Evolutionary conservation across 2,329 filamentous ascomycete species (phyloP), one percentile per base, ranked within the genome.

Genomic region (Cordyceps sp.): DNA sequence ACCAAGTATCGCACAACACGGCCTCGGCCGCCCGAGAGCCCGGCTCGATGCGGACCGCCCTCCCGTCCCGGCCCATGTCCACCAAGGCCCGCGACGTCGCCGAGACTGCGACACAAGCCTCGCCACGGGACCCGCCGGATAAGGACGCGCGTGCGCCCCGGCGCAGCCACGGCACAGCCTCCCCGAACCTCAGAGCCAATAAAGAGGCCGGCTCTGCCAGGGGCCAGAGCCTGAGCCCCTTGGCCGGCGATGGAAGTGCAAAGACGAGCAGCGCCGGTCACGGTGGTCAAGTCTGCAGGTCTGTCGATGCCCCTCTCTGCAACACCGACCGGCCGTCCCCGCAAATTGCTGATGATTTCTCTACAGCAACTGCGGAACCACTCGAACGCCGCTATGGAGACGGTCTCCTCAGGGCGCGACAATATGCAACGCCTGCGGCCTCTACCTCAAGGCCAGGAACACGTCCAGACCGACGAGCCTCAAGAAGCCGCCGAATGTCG

Each of bases 361-460:
- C 10, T 12, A 22, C 39, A 98, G 90, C 52, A 98, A 98, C 56
- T 98, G 90, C 52, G 79, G 78, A 36, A 96, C 90, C 13, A 94
- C 85, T 32, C 77, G 80, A 52, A 98, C 90, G 29, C 90, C 90
- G 17, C 59, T 98, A 24, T 98, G 90, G 90, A 74, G 90, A 50
- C 73, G 90, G 47, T 93, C 88, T 13, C 88, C 88, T 0, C 77
- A 86, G 45, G 90, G 90, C 20, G 80, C 84, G 33, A 94, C 85
- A 19, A 96, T 98, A 37, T 98, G 90, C 59, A 98, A 98, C 57
- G 90, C 90, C 6, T 98, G 90, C 49, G 90, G 90, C 26, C 66
- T 98, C 13, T 98, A 98, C 53, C 65, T 83, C 39, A 96, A 96
- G 54, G 86, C 88, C 9, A 74, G 90, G 42, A 96, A 96, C 50